phyloP scores from a whole-genome alignment of 2,329 filamentous ascomycete genomes.

The Scytalidium lignicola region DNA sequence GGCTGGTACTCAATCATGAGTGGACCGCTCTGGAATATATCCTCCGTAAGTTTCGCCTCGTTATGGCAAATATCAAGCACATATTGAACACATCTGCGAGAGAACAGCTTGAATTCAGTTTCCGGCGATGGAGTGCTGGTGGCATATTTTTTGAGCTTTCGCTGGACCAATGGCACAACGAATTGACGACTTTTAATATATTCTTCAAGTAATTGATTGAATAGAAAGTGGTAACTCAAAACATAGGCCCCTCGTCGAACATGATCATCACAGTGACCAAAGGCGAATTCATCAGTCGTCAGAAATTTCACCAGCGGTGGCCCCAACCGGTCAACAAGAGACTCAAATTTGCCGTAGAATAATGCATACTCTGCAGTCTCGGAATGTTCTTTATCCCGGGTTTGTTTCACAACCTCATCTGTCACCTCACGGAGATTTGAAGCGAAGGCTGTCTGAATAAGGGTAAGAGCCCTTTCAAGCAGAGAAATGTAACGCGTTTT shows the following conservation, averaged over 20 bases:
- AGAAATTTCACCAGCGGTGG: constrained; percentile 57
- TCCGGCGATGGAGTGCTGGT: constrained; percentile 15
- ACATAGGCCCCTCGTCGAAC: constrained; percentile 55
- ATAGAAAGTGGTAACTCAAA: constrained; percentile 56
- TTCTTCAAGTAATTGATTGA: constrained; percentile 45
- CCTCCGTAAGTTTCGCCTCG: constrained; percentile 22
- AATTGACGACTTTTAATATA: constrained; percentile 39
- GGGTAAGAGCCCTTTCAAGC: constrained; percentile 60
- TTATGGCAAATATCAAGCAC: constrained; percentile 28
- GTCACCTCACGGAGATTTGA: constrained; percentile 41
- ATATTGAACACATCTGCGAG: constrained; percentile 22
- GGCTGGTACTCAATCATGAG: constrained; percentile 18
- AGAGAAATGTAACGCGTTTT: constrained; percentile 81
- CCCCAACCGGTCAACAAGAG: constrained; percentile 49
- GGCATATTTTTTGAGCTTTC: constrained; percentile 47
- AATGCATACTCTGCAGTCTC: constrained; percentile 68
- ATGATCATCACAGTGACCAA: constrained; percentile 62
- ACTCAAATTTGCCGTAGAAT: constrained; percentile 62
- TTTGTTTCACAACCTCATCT: constrained; percentile 56
- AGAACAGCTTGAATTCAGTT: constrained; percentile 25
- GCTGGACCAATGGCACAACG: constrained; percentile 51
- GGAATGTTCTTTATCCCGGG: constrained; percentile 59
- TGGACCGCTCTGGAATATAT: constrained; percentile 24
- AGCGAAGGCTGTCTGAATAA: constrained; percentile 37
- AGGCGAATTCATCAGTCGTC: constrained; percentile 30